Conservation (phyloP, 164 flowering plant species). For the Saururus chinensis region DNA sequence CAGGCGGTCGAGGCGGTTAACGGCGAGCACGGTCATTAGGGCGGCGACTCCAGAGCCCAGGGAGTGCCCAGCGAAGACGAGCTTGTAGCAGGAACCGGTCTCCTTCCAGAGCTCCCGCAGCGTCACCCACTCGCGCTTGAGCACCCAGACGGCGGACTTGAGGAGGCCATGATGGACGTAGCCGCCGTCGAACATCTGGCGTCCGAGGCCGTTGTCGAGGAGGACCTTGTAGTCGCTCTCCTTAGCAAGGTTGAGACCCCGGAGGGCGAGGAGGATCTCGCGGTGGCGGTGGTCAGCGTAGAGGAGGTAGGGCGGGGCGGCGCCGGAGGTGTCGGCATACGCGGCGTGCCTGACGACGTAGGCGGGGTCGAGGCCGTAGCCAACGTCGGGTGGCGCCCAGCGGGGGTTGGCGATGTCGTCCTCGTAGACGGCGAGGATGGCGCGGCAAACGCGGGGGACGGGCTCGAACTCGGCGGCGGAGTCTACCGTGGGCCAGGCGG, state of each 20-base stretch:
- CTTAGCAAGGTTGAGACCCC: constrained; percentile 65
- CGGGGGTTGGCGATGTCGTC: constrained; percentile 53
- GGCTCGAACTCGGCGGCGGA: constrained; percentile 69
- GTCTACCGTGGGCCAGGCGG: constrained; percentile 48
- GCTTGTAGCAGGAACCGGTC: constrained; percentile 30
- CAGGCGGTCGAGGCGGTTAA: constrained; percentile 40
- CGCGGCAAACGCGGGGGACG: constrained; percentile 67
- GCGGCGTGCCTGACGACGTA: constrained; percentile 57
- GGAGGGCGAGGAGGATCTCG: constrained; percentile 71
- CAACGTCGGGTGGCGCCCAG: constrained; percentile 43
- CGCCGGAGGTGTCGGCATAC: constrained; percentile 56
- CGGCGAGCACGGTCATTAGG: constrained; percentile 47
- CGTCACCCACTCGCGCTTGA: constrained; percentile 51
- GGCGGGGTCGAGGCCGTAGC: constrained; percentile 52
- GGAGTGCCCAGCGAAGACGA: constrained; percentile 77
- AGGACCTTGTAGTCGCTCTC: constrained; percentile 73
- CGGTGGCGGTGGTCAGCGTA: constrained; percentile 53
- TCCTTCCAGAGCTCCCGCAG: constrained; percentile 43
- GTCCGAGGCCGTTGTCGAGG: constrained; percentile 55
- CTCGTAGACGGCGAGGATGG: constrained; percentile 78
- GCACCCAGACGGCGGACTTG: constrained; percentile 68
- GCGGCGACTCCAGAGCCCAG: constrained; percentile 85
- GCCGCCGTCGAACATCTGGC: constrained; percentile 84
- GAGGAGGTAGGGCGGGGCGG: constrained; percentile 72
- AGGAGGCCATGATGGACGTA: constrained; percentile 75